Evolutionary conservation across 345 rosid species (phyloP), one percentile per base, ranked within the genome.

Genomic region (sweet orange (Citrus sinensis)): DNA sequence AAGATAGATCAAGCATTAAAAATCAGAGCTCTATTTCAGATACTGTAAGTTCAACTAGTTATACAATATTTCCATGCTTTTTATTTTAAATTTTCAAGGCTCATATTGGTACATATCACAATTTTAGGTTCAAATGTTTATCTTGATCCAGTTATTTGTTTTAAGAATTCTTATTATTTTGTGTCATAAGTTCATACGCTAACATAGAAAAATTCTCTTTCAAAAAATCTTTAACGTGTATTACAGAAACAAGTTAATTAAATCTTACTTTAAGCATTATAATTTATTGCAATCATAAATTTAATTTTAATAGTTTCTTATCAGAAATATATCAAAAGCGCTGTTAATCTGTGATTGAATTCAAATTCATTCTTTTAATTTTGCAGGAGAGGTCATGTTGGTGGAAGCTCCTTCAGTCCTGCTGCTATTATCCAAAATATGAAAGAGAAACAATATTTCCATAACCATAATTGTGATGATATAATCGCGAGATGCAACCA

Each of bases 381-480:
- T 46, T 46, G 82, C 83, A 86, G 89, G 74, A 35, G 34, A 37
- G 64, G 30, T 70, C 64, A 63, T 37, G 70, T 32, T 78, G 82
- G 75, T 30, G 75, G 76, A 75, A 72, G 42, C 74, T 75, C 46
- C 8, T 82, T 11, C 71, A 65, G 22, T 80, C 79, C 76, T 83
- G 81, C 78, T 83, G 75, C 78, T 62, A 22, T 64, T 6, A 49
- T 66, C 63, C 80, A 70, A 51, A 68, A 34, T 71, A 71, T 16
- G 19, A 77, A 42, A 74, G 34, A 70, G 32, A 71, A 64, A 35
- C 75, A 10, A 65, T 66, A 8, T 32, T 16, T 64, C 39, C 40
- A 32, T n/a, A 32, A 64, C 40, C 68, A 19, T 32, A 32, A 32
- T 35, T 20, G 42, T 66, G 25, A 19, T 66, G 69, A 66, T 66